phyloP scores from a whole-genome alignment of 306 rosid genomes.

The Abrus precatorius region DNA sequence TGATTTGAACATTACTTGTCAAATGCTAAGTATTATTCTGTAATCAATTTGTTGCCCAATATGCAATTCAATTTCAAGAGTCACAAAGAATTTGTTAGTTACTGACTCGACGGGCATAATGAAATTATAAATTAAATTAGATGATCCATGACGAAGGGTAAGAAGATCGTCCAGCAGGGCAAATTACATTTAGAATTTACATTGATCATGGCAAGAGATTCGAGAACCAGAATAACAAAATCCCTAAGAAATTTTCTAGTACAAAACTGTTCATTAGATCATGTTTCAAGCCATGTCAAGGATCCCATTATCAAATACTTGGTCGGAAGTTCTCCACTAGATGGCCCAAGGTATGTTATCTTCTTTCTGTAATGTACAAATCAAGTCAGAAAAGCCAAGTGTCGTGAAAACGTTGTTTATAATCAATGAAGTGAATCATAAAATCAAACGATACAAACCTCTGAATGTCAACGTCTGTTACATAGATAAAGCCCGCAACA shows the following conservation, averaged over 20 bases:
- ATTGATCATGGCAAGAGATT: conserved; percentile 21
- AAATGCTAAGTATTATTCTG: too few relatives aligned
- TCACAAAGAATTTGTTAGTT: background rate
- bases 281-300: conserved; percentile 89
- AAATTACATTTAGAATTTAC: conserved; percentile 36
- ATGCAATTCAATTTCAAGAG: conserved; percentile 8
- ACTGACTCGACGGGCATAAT: background rate
- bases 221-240: background rate
- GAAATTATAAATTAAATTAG: background rate
- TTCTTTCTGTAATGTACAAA: conserved; percentile 75
- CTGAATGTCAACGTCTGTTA: conserved; percentile 84
- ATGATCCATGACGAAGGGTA: background rate
- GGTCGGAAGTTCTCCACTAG: conserved; percentile 93
- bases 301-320: conserved; percentile 81
- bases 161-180: background rate
- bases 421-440: conserved; percentile 1
- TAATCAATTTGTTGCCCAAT: background rate
- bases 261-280: conserved; percentile 47
- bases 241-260: background rate
- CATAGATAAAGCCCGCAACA: conserved; percentile 86
- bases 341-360: conserved; percentile 85
- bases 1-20: too few relatives aligned
- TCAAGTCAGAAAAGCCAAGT: conserved; percentile 45
- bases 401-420: conserved; percentile 21
- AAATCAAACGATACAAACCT: conserved; percentile 66